Evolutionary conservation across 495 filamentous ascomycete species (phyloP).

Genomic region (Ascodesmis nigricans): DNA sequence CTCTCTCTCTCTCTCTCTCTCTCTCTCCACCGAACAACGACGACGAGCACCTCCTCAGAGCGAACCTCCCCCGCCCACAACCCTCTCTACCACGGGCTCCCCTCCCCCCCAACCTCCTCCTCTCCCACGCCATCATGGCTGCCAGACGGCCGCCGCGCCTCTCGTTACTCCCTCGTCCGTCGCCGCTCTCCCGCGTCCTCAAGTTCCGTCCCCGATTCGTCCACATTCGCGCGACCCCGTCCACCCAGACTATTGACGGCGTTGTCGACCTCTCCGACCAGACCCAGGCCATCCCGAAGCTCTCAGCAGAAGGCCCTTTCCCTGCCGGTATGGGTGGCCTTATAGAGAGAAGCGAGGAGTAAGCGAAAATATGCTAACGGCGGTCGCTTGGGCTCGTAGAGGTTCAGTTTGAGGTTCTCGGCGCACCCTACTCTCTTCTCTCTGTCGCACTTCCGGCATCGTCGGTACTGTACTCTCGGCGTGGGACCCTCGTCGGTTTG

Average conservation of each 20-base stretch:
- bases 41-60: no score
- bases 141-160: constrained; percentile 6
- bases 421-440: constrained; percentile 71
- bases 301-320: constrained; percentile 18
- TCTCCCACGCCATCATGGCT: constrained; percentile 7
- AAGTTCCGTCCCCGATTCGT: constrained; percentile 10
- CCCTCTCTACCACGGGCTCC: no score
- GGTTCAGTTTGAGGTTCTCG: constrained; percentile 86
- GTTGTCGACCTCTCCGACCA: constrained; percentile 16
- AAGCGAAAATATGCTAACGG: background rate
- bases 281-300: constrained; percentile 19
- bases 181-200: constrained; percentile 2
- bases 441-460: constrained; percentile 82
- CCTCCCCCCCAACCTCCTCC: constrained; percentile 1
- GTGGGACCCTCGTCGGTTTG: constrained; percentile 73
- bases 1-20: no score
- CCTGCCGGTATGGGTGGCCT: constrained; percentile 13
- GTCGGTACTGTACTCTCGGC: constrained; percentile 73
- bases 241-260: constrained; percentile 13
- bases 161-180: constrained; percentile 2
- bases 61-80: no score
- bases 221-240: constrained; percentile 19
- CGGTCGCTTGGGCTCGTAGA: background rate
- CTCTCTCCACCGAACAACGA: no score
- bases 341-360: background rate